phyloP scores from a whole-genome alignment of 2,329 filamentous ascomycete species.

The Knufia petricola region DNA sequence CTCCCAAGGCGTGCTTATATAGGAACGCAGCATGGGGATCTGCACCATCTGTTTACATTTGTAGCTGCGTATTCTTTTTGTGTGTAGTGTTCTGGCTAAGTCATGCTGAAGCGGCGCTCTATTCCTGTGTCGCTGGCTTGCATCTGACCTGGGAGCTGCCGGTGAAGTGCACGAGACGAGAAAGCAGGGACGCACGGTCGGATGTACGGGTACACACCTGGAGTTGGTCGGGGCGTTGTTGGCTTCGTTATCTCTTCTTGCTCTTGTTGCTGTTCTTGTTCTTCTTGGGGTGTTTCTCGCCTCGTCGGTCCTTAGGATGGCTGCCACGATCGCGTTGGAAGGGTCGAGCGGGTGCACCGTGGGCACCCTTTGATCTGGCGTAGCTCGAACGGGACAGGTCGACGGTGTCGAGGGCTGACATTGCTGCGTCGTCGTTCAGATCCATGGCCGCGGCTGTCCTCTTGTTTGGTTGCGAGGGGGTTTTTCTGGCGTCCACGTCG shows the following conservation, averaged over 20 bases:
- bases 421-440: constrained; percentile 1
- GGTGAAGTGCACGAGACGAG: too few relatives aligned
- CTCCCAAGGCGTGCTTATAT: too few relatives aligned
- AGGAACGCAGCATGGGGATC: too few relatives aligned
- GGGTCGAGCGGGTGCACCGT: background rate
- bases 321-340: background rate
- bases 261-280: background rate
- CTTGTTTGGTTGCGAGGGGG: background rate
- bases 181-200: too few relatives aligned
- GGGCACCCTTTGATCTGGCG: constrained; percentile 6
- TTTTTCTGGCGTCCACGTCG: background rate
- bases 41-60: too few relatives aligned
- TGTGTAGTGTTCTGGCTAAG: too few relatives aligned
- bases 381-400: constrained; percentile 7
- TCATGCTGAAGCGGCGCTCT: too few relatives aligned
- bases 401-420: constrained; percentile 5
- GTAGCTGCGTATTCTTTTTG: too few relatives aligned
- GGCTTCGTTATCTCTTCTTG: constrained; percentile 1
- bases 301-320: background rate
- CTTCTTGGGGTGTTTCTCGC: constrained; percentile 6
- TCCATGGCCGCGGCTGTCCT: background rate
- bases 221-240: too few relatives aligned
- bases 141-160: too few relatives aligned
- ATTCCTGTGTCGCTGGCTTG: too few relatives aligned
- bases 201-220: too few relatives aligned